These are phyloP conservation scores for Aspergillus brasiliensis DNA, from an alignment of 2,329 filamentous ascomycete genomes.

Conservation along the genomic window DNA sequence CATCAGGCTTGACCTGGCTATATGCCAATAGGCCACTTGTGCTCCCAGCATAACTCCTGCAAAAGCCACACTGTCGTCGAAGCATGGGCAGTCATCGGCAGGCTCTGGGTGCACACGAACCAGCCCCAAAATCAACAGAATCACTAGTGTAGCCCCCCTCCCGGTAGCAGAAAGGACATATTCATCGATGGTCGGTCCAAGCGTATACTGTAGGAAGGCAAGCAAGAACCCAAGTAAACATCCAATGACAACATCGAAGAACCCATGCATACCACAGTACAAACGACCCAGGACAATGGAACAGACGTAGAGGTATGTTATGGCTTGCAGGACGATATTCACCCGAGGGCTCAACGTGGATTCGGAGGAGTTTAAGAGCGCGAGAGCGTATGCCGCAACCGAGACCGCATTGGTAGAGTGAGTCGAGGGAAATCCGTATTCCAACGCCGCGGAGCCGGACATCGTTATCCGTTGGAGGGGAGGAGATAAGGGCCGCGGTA, in stretches of 20 bases:
- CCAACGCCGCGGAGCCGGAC: conserved; percentile 91
- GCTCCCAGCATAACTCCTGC: conserved; percentile 85
- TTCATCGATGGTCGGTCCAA: conserved; percentile 64
- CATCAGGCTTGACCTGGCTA: conserved; percentile 60
- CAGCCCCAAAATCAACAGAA: conserved; percentile 69
- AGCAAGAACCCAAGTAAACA: conserved; percentile 72
- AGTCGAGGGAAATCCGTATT: conserved; percentile 96
- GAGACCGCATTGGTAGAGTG: conserved; percentile 97
- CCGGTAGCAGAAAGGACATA: conserved; percentile 69
- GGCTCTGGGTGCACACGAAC: conserved; percentile 93
- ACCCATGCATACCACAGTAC: conserved; percentile 99
- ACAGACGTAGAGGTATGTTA: conserved; percentile 80
- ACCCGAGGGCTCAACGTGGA: conserved; percentile 62
- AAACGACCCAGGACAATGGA: conserved; percentile 90
- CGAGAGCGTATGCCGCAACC: conserved; percentile 80
- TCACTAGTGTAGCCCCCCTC: conserved; percentile 64
- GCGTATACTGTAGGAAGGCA: conserved; percentile 57
- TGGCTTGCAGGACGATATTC: conserved; percentile 64
- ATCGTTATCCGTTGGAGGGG: conserved; percentile 94
- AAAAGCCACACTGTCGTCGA: conserved; percentile 93
- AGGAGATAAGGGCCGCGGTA: conserved; percentile 88
- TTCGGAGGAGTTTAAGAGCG: conserved; percentile 68
- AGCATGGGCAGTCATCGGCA: conserved; percentile 94
- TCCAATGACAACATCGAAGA: conserved; percentile 84
- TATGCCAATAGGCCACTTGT: conserved; percentile 82